A percentile compares a stretch with the other conserved stretches of the same genome.
phyloP scores from a whole-genome alignment of 768 basidiomycete species.

The Tricholoma matsutake region DNA sequence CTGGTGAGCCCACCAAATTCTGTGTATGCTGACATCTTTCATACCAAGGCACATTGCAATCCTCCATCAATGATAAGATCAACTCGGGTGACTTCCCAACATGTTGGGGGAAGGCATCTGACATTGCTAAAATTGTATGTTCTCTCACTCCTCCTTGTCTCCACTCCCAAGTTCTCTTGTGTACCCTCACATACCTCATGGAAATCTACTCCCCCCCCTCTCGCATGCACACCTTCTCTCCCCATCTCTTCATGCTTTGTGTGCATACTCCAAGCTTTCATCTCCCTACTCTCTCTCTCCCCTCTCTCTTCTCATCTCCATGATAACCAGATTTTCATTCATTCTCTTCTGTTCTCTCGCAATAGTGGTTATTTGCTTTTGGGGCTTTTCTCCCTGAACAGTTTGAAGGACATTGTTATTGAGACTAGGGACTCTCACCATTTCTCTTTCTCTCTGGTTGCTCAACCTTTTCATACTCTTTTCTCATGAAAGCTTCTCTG shows the following conservation, averaged over 20 bases:
- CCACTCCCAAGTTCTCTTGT: neutral
- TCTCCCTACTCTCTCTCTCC: neutral
- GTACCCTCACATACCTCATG: neutral
- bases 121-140: too few relatives aligned
- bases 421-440: neutral
- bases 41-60: too few relatives aligned
- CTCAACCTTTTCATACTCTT: neutral
- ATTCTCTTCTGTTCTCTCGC: neutral
- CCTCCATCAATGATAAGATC: constrained; percentile 21
- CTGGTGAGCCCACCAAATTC: constrained; percentile 19
- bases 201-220: too few relatives aligned
- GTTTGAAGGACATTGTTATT: neutral
- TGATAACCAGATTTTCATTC: too few relatives aligned
- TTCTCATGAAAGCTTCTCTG: neutral
- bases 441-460: neutral
- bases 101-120: too few relatives aligned
- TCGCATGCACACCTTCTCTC: too few relatives aligned
- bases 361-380: neutral
- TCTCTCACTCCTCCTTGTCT: neutral
- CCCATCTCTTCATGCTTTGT: neutral
- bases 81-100: constrained; percentile 21
- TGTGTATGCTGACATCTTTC: too few relatives aligned
- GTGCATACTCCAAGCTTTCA: neutral
- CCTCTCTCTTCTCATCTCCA: too few relatives aligned
- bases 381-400: neutral